Evolutionary conservation across 2,329 filamentous ascomycete genomes (phyloP), one percentile per base, ranked within the genome.

Genomic region (Diaporthe amygdali): DNA sequence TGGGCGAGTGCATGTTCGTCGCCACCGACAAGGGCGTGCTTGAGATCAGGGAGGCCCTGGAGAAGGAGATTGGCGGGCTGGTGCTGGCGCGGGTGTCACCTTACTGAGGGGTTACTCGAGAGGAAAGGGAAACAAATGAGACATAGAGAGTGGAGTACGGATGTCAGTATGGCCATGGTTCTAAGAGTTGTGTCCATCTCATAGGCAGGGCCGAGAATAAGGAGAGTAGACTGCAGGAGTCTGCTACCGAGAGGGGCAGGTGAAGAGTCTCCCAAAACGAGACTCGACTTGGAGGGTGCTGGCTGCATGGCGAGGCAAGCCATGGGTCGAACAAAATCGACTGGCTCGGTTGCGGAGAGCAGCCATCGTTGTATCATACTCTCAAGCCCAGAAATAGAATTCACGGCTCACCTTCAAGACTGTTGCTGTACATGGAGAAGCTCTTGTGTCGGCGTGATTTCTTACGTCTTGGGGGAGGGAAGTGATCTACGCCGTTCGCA

Each of bases 1-100:
- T 96, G 17, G 95, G 95, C 70, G 95, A 98, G 86, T 92, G 90
- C 79, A 83, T 98, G 79, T 96, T 95, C 78, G 78, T 98, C 63
- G 90, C 87, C 17, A 97, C 95, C 22, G 91, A 94, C 77, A 83
- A 86, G 74, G 95, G 95, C 1, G 87, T 97, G 12, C 79, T 97
- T 78, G 95, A 98, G 85, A 87, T 90, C 32, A 87, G 95, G 76
- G 94, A 97, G 82, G 96, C 94, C 72, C 86, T 97, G 70, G 91
- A 93, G 80, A 91, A 90, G 84, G 93, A 91, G 83, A 84, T 94
- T 25, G 95, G 95, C n/a, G 95, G 95, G 0, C 81, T 94, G 81
- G 85, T 94, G 72, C 82, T 97, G 70, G 96, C 93, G 83, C 87
- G 94, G 70, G 91, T 93, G 22, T 85, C 83, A 76, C 69, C 71